Percentiles rank a stretch among this genome's conserved stretches.
These are phyloP conservation scores for Microbotryum silenes-acaulis DNA, from an alignment of 1,284 basidiomycete species.

Conservation along the genomic window DNA sequence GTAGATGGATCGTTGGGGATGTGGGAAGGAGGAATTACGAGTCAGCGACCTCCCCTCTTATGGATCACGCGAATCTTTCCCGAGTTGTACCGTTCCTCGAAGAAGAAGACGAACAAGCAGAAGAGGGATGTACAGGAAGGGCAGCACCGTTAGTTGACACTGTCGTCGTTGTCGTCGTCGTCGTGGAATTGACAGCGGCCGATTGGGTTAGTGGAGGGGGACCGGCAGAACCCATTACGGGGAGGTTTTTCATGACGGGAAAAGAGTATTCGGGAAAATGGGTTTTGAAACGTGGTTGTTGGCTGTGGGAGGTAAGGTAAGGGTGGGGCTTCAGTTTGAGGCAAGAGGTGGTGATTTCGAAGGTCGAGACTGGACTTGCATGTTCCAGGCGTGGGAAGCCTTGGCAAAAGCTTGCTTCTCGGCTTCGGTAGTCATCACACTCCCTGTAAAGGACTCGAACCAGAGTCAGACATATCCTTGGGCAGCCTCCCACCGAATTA, in stretches of 20 bases:
- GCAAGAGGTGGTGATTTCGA: too few species aligned
- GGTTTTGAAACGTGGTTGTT: slow-evolving; percentile 32
- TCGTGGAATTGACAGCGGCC: too few species aligned
- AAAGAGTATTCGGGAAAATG: slow-evolving; percentile 34
- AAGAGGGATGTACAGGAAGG: too few species aligned
- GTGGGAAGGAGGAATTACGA: too few species aligned
- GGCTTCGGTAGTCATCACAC: slow-evolving; percentile 10
- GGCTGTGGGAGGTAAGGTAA: slow-evolving; percentile 4
- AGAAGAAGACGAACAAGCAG: too few species aligned
- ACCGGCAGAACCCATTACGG: slow-evolving; percentile 29
- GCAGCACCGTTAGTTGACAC: too few species aligned
- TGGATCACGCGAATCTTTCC: too few species aligned
- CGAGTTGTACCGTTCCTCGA: too few species aligned
- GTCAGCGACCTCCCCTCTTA: too few species aligned
- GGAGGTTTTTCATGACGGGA: slow-evolving; percentile 19
- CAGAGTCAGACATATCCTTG: neutral
- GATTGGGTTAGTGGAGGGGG: neutral
- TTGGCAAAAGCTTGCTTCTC: slow-evolving; percentile 12
- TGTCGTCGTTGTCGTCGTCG: too few species aligned
- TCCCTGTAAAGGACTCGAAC: slow-evolving; percentile 6
- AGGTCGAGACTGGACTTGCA: neutral
- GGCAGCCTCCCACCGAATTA: neutral
- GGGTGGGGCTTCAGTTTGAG: neutral
- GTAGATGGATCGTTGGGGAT: too few species aligned
- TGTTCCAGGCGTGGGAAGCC: slow-evolving; percentile 17